Base-by-base conservation (phyloP, 305 asterid species). In the Salvia sclarea region DNA sequence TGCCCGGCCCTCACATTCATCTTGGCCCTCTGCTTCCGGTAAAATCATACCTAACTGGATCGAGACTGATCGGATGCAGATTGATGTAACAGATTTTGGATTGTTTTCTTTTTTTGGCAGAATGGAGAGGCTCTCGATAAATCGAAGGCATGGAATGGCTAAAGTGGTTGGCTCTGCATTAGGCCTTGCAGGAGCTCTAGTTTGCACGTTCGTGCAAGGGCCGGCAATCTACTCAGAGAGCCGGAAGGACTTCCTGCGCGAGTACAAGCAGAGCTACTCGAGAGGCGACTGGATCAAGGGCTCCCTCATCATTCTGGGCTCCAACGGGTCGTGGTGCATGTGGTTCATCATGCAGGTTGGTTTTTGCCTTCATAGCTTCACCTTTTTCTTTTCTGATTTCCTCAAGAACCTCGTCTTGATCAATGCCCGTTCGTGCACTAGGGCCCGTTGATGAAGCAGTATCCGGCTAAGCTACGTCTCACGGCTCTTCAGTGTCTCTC, bases 101-200 rank as follows among this genome's bases (percentile, higher is more conserved):
- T 6, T 33, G 38, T 4, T 13, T 53, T n/a, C 17, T 68, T 4
- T 13, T 53, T n/a, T 25, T 68, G 6, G 17, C 65, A 68, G 73
- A 56, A 68, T 68, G 66, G 73, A 77, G 35, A 82, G 49, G 31
- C 35, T 82, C 30, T 70, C 83, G 9, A 69, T 82, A 50, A 77
- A 54, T 21, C 66, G 67, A 24, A 40, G 67, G 65, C 74, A 72
- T 63, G 86, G 83, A 41, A 14, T 40, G 64, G 72, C 75, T 20
- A 81, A 82, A 67, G 73, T 76, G 64, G 4, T 76, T 11, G 83
- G 83, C 16, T 70, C 80, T 49, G 38, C 65, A 53, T 50, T 79
- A 22, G 76, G 78, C 22, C 45, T 79, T 60, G 58, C 66, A 13
- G 86, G 86, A 45, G 83, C 83, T 63, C 58, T 82, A 0, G 56